phyloP scores from a whole-genome alignment of 495 filamentous ascomycete species.

The Poronia punctata region DNA sequence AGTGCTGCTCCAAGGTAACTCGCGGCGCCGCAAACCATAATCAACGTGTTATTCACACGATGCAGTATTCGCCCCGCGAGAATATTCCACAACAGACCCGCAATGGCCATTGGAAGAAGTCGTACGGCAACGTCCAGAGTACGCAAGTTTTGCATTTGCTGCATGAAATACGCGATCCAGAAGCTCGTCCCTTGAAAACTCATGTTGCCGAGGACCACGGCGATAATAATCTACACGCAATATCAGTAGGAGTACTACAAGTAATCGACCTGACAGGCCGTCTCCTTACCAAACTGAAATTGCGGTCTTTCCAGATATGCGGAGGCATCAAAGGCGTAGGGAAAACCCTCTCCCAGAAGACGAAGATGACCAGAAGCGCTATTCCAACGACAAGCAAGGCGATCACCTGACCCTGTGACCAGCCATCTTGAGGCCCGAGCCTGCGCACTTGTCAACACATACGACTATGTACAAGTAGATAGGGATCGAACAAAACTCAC shows the following conservation, averaged over 20 bases:
- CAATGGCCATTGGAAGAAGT: constrained; percentile 50
- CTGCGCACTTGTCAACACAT: constrained; percentile 11
- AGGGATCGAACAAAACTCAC: constrained; percentile 42
- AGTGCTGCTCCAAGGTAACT: constrained; percentile 38
- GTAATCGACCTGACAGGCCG: background rate
- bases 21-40: constrained; percentile 41
- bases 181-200: constrained; percentile 44
- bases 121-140: constrained; percentile 47
- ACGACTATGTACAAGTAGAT: no score
- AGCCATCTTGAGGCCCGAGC: constrained; percentile 46
- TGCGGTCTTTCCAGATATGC: constrained; percentile 45
- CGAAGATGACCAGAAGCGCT: constrained; percentile 46
- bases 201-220: constrained; percentile 47
- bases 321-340: constrained; percentile 49
- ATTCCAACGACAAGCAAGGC: constrained; percentile 55
- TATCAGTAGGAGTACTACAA: constrained; percentile 11
- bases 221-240: constrained; percentile 39
- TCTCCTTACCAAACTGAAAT: constrained; percentile 44
- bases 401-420: constrained; percentile 54
- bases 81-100: constrained; percentile 43
- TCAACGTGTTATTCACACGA: constrained; percentile 40
- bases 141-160: constrained; percentile 41
- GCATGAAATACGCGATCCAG: constrained; percentile 52
- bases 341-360: constrained; percentile 52
- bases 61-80: constrained; percentile 44